phyloP scores from a whole-genome alignment of 306 rosid species.

The Lathyrus tuberosus region DNA sequence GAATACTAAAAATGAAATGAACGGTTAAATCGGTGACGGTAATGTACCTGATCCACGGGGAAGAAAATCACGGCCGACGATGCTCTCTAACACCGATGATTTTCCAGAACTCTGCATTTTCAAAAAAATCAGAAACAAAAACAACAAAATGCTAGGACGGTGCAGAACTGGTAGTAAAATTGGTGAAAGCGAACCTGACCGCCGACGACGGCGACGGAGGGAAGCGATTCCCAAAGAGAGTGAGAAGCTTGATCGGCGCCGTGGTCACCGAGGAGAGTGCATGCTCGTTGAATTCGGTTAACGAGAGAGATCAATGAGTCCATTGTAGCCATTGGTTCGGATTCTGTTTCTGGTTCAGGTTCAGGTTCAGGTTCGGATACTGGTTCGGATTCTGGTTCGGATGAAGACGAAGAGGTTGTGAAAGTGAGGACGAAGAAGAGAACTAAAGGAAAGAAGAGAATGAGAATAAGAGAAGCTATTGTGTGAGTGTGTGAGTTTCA shows the following conservation, averaged over 20 bases:
- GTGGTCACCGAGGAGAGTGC: constrained; percentile 85
- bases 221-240: constrained; percentile 87
- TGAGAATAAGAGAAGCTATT: constrained; percentile 41
- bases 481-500: constrained; percentile 23
- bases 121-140: background rate
- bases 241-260: constrained; percentile 64
- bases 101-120: constrained; percentile 81
- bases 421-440: constrained; percentile 18
- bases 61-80: constrained; percentile 90
- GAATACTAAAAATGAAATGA: background rate
- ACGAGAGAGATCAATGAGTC: constrained; percentile 83
- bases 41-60: constrained; percentile 81
- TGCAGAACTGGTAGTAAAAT: background rate
- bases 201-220: constrained; percentile 89
- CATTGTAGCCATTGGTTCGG: constrained; percentile 34
- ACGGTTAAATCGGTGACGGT: background rate
- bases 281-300: constrained; percentile 81
- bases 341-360: background rate
- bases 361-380: no score
- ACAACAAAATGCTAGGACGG: background rate
- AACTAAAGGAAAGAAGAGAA: constrained; percentile 9
- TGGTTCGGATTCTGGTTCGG: background rate
- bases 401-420: background rate
- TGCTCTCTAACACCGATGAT: constrained; percentile 79
- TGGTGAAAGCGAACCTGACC: constrained; percentile 68